Evolutionary conservation across 164 flowering plant species (phyloP).

Genomic region (Echeveria elegans): DNA sequence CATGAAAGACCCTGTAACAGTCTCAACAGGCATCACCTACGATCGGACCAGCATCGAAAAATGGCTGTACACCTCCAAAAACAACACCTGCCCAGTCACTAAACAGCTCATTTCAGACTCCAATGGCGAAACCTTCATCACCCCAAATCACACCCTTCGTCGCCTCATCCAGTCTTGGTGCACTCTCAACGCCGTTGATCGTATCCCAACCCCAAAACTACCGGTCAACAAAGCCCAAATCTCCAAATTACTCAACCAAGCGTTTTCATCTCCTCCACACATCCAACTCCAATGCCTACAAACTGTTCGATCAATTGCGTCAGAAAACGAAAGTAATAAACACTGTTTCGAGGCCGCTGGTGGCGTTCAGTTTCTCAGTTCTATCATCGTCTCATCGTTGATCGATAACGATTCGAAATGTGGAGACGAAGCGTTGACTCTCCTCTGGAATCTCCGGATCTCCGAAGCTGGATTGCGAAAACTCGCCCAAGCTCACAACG

Average conservation of each 20-base stretch:
- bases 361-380: constrained; percentile 37
- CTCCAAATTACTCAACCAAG: constrained; percentile 28
- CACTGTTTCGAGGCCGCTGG: constrained; percentile 38
- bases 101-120: constrained; percentile 33
- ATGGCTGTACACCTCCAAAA: constrained; percentile 32
- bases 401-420: constrained; percentile 11
- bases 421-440: constrained; percentile 40
- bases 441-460: constrained; percentile 33
- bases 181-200: constrained; percentile 29
- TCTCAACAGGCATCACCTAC: constrained; percentile 57
- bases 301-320: constrained; percentile 28
- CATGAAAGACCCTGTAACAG: constrained; percentile 70
- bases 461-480: constrained; percentile 29
- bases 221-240: constrained; percentile 25
- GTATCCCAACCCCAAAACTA: constrained; percentile 44
- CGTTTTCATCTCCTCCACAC: constrained; percentile 21
- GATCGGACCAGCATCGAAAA: constrained; percentile 58
- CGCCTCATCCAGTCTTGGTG: constrained; percentile 69
- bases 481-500: constrained; percentile 15
- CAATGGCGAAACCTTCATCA: constrained; percentile 17
- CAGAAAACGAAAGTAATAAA: constrained; percentile 30
- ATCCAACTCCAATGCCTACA: constrained; percentile 27
- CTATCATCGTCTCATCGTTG: constrained; percentile 18
- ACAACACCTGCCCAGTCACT: constrained; percentile 50
- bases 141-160: constrained; percentile 67